Evolutionary conservation across 2,329 filamentous ascomycete species (phyloP).

Genomic region (Fusarium newnesense): DNA sequence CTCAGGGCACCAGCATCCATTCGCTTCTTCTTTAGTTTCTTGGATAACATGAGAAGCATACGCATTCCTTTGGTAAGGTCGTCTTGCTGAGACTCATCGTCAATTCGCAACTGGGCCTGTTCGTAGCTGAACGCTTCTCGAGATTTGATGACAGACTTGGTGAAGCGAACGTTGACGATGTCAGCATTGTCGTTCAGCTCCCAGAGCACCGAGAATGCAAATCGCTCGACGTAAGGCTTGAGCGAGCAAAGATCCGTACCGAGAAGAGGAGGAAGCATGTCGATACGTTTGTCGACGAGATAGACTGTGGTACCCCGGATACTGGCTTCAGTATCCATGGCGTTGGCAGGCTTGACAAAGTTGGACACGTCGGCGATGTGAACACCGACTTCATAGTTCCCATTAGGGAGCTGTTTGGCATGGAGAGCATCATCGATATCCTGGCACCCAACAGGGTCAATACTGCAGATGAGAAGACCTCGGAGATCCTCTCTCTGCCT

Average conservation of each 20-base stretch:
- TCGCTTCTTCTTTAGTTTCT: constrained; percentile 92
- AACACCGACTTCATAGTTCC: constrained; percentile 95
- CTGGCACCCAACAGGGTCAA: constrained; percentile 94
- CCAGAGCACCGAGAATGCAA: constrained; percentile 87
- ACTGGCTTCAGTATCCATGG: constrained; percentile 96
- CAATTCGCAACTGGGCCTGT: constrained; percentile 91
- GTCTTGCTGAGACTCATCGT: constrained; percentile 87
- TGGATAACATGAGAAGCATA: constrained; percentile 85
- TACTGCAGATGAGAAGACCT: constrained; percentile 91
- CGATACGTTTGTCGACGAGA: constrained; percentile 97
- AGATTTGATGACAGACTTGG: constrained; percentile 97
- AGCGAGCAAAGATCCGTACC: constrained; percentile 96
- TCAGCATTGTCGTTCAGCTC: constrained; percentile 88
- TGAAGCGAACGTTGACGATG: constrained; percentile 86
- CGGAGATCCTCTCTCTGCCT: constrained; percentile 84
- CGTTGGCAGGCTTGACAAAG: constrained; percentile 96
- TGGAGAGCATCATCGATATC: constrained; percentile 99
- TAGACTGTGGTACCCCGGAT: constrained; percentile 97
- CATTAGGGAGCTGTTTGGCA: constrained; percentile 84
- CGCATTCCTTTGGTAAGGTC: constrained; percentile 92
- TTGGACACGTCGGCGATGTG: constrained; percentile 99
- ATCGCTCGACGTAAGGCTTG: constrained; percentile 97
- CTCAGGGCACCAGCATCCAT: constrained; percentile 96
- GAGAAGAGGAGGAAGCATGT: constrained; percentile 97
- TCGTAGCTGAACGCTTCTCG: constrained; percentile 98